A percentile compares a stretch with the other conserved stretches of the same genome.
phyloP scores from a whole-genome alignment of 257 asterid genomes.

The Thymus quinquecostatus region DNA sequence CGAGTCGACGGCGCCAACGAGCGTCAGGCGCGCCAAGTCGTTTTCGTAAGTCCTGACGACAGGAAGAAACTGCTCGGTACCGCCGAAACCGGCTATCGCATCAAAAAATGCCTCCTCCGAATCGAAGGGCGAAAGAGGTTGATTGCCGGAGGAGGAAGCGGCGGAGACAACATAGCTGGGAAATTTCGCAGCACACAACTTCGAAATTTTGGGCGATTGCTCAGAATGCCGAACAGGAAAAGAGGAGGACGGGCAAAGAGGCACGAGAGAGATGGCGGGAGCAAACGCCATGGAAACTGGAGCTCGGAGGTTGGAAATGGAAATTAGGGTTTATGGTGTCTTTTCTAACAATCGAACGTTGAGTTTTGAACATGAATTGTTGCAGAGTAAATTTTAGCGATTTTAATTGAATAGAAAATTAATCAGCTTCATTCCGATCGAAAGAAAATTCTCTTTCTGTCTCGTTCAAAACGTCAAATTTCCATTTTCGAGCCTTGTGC shows the following conservation, averaged over 20 bases:
- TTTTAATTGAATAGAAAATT: too few relatives aligned
- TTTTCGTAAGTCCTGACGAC: slow-evolving; percentile 80
- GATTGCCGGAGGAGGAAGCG: slow-evolving; percentile 44
- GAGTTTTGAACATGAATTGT: not conserved
- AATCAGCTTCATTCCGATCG: too few relatives aligned
- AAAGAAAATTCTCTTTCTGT: too few relatives aligned
- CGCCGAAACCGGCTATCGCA: slow-evolving; percentile 51
- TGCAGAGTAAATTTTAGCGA: too few relatives aligned
- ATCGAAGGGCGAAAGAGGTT: slow-evolving; percentile 39
- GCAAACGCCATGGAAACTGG: slow-evolving; percentile 52
- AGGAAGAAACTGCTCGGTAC: slow-evolving; percentile 48
- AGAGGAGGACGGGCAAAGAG: slow-evolving; percentile 27
- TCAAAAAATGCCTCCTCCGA: slow-evolving; percentile 61
- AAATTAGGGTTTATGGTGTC: slow-evolving; percentile 36
- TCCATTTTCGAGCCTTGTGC: too few relatives aligned
- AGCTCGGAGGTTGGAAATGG: slow-evolving; percentile 5
- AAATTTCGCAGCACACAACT: slow-evolving; percentile 10
- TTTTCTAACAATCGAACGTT: not conserved
- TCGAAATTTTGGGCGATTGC: slow-evolving; percentile 36
- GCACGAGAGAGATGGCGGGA: slow-evolving; percentile 35
- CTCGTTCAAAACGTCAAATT: too few relatives aligned
- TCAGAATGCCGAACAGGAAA: slow-evolving; percentile 27
- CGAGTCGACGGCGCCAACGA: slow-evolving; percentile 74
- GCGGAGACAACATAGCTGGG: slow-evolving; percentile 31
- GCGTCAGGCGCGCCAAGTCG: slow-evolving; percentile 68